Evolutionary conservation across 225 moss, liverwort and hornwort genomes (phyloP).

Genomic region (Sphagnum tenellum): DNA sequence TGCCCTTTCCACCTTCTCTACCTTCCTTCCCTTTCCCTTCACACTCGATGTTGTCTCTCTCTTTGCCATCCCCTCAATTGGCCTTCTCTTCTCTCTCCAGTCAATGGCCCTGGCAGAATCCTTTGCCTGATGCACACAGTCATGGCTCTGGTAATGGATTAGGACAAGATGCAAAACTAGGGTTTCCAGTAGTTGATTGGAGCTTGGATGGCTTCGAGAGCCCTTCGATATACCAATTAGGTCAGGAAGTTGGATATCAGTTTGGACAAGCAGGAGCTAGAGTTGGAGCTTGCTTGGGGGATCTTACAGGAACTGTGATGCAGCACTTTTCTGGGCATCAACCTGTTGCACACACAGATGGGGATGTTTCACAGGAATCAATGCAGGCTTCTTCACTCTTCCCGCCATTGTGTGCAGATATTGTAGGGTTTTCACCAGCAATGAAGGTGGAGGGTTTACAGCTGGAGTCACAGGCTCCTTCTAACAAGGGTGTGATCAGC

Average conservation of each 20-base stretch:
- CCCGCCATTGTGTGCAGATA: too few relatives aligned
- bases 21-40: constrained; percentile 21
- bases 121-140: constrained; percentile 17
- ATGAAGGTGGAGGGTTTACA: constrained; percentile 9
- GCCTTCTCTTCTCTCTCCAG: constrained; percentile 22
- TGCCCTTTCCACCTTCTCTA: constrained; percentile 25
- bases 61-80: constrained; percentile 23
- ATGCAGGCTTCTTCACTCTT: constrained; percentile 1
- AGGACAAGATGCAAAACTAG: constrained; percentile 22
- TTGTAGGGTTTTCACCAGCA: too few relatives aligned
- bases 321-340: constrained; percentile 35
- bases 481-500: constrained; percentile 10
- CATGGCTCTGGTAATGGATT: constrained; percentile 13
- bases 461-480: constrained; percentile 7
- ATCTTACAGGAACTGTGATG: constrained; percentile 48
- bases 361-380: constrained; percentile 8
- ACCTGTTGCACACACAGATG: constrained; percentile 6
- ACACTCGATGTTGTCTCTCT: constrained; percentile 20
- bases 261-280: constrained; percentile 61
- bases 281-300: constrained; percentile 50
- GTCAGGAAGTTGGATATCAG: constrained; percentile 45
- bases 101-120: constrained; percentile 35
- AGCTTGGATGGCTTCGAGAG: constrained; percentile 14
- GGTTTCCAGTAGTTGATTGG: constrained; percentile 24
- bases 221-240: constrained; percentile 37